A percentile compares a stretch with the other conserved stretches of the same genome.
phyloP scores from a whole-genome alignment of 495 filamentous ascomycete genomes.

The Ramalina intermedia region DNA sequence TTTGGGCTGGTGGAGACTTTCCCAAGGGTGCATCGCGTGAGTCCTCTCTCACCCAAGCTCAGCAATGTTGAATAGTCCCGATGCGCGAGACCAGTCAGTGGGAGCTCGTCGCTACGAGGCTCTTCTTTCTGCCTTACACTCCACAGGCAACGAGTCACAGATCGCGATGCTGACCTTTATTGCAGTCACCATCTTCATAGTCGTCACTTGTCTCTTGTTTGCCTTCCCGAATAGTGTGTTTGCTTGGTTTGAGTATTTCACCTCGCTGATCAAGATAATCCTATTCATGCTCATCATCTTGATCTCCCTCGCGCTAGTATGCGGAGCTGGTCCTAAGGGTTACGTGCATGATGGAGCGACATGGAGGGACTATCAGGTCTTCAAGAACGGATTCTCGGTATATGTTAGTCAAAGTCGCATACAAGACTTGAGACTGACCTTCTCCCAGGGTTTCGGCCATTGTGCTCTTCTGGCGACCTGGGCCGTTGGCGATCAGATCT shows the following conservation, averaged over 20 bases:
- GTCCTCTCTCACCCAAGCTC: background rate
- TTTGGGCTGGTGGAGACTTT: conserved; percentile 13
- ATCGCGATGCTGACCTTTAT: background rate
- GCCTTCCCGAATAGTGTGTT: conserved; percentile 17
- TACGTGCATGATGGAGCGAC: conserved; percentile 17
- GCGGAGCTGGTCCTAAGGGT: conserved; percentile 20
- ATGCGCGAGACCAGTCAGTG: too few relatives aligned
- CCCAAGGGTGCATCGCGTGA: conserved; percentile 8
- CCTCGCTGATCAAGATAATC: conserved; percentile 20
- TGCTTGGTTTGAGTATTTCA: conserved; percentile 21
- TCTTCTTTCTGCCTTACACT: background rate
- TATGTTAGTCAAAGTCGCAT: background rate
- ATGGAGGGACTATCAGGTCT: conserved; percentile 14
- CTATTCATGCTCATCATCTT: conserved; percentile 22
- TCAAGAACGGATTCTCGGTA: conserved; percentile 21
- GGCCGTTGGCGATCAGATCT: conserved; percentile 13
- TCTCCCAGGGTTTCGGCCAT: conserved; percentile 13
- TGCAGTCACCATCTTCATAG: conserved; percentile 19
- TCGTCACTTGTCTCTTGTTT: conserved; percentile 15
- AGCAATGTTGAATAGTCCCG: too few relatives aligned
- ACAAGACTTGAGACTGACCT: background rate
- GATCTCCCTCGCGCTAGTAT: conserved; percentile 14
- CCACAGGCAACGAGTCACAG: background rate
- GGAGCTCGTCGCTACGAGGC: too few relatives aligned
- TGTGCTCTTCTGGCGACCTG: conserved; percentile 13